A percentile compares a stretch with the other conserved stretches of the same genome.
Evolutionary conservation across 2,329 filamentous ascomycete genomes (phyloP).

Genomic region (Penicillium sp.): DNA sequence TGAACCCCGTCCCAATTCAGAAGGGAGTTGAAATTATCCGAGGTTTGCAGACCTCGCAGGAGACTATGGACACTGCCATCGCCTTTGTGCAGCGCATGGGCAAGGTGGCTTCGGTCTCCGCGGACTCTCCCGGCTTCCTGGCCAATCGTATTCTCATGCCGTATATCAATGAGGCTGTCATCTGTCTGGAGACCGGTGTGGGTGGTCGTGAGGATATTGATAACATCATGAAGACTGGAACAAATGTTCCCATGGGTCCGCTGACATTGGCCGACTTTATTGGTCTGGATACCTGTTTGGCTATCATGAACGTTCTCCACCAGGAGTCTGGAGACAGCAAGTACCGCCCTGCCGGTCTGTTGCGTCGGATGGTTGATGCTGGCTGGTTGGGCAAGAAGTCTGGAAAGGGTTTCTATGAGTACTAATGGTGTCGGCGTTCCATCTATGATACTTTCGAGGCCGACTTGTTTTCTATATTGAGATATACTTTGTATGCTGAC

Average conservation of each 20-base stretch:
- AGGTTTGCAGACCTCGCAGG: constrained; percentile 83
- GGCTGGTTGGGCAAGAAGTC: constrained; percentile 98
- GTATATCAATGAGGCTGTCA: constrained; percentile 97
- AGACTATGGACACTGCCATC: constrained; percentile 78
- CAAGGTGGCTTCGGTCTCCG: constrained; percentile 83
- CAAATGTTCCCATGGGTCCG: constrained; percentile 97
- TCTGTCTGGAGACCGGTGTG: constrained; percentile 91
- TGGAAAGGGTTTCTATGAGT: constrained; percentile 94
- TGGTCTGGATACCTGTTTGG: constrained; percentile 89
- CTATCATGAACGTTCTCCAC: constrained; percentile 96
- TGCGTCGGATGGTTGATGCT: constrained; percentile 95
- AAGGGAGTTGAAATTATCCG: constrained; percentile 98
- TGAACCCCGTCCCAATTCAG: constrained; percentile 97
- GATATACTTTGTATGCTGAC: not conserved
- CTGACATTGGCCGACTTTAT: constrained; percentile 95
- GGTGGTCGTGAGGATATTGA: constrained; percentile 91
- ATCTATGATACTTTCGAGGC: not conserved
- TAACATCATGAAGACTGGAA: constrained; percentile 98
- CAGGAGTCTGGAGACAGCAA: constrained; percentile 92
- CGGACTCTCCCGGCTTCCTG: constrained; percentile 89
- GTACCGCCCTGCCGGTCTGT: constrained; percentile 83
- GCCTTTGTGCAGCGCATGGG: constrained; percentile 89
- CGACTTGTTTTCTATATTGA: not conserved
- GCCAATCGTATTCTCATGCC: constrained; percentile 98
- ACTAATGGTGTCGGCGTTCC: constrained; percentile 49